Base-by-base conservation (phyloP, 176 grass and related monocot species). In the Musa beccarii region DNA sequence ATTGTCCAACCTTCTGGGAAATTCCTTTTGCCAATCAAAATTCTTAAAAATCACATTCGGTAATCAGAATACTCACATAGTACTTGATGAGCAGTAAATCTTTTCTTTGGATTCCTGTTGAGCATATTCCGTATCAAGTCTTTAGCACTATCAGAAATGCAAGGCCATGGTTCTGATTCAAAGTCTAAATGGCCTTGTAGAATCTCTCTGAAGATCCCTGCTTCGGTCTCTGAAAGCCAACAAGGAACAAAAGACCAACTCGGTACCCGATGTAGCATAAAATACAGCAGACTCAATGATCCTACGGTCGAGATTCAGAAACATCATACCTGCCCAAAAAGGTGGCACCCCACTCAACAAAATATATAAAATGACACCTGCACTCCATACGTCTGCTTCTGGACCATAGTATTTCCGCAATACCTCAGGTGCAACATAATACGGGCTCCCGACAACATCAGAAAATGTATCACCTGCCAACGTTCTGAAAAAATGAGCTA, bases 321-420 rank as follows among this genome's bases (percentile, higher is more conserved):
- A 66, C 75, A 52, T 0, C 15, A 78, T 92, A 98, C 94, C 94
- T 84, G 88, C 94, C 94, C 94, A 98, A 81, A 98, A 98, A 76
- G 90, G 94, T 20, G 94, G 94, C 23, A 98, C 94, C 23, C 94
- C 94, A 67, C 94, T 93, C 74, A 98, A 84, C 79, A 98, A 87
- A 86, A 98, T 98, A 75, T 98, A 98, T 53, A 93, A 82, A 81
- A 98, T 98, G 53, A 98, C 84, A 61, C 94, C 94, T 68, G 94
- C 94, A 1, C 94, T 98, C 94, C 94, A 98, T n/a, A 98, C 94
- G 85, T 98, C 94, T 77, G 94, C 83, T 88, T 98, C 94, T 26
- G 84, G 90, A 76, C 94, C 94, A 85, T 98, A 98, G 56, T 80
- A 91, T 85, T 98, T 98, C 69, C 86, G 86, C 82, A 98, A 86